Conservation (phyloP, 2,329 filamentous ascomycete genomes). For the Alternaria panax region DNA sequence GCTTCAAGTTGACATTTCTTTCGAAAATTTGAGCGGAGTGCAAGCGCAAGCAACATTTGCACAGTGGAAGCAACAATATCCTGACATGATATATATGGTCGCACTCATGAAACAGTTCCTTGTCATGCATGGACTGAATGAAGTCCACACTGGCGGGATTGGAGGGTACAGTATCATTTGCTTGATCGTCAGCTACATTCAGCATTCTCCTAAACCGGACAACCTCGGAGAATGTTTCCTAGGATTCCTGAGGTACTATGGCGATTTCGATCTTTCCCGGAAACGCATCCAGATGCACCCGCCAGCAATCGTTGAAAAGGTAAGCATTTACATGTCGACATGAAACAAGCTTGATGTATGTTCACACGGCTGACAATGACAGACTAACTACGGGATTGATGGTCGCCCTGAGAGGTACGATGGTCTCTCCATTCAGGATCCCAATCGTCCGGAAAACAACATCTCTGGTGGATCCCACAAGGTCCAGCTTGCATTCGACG, state of each 20-base stretch:
- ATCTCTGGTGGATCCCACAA: constrained; percentile 86
- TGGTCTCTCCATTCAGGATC: constrained; percentile 88
- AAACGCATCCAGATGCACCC: constrained; percentile 77
- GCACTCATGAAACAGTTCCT: constrained; percentile 92
- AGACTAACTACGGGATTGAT: constrained; percentile 38
- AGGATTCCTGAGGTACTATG: constrained; percentile 89
- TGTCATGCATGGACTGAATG: constrained; percentile 86
- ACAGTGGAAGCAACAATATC: constrained; percentile 79
- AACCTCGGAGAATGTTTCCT: constrained; percentile 83
- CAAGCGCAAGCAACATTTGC: constrained; percentile 81
- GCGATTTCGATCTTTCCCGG: constrained; percentile 75
- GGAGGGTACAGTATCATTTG: constrained; percentile 96
- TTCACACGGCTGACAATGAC: constrained; percentile 15
- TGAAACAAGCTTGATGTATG: not conserved
- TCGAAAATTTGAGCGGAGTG: constrained; percentile 88
- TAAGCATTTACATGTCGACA: constrained; percentile 48
- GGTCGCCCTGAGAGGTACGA: constrained; percentile 51
- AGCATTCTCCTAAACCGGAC: constrained; percentile 64
- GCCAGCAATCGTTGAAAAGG: constrained; percentile 80
- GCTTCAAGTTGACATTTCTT: constrained; percentile 89
- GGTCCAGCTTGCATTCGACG: constrained; percentile 69
- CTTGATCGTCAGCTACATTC: constrained; percentile 84
- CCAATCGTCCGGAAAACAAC: constrained; percentile 84
- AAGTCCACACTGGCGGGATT: constrained; percentile 88
- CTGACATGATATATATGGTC: constrained; percentile 85